Evolutionary conservation across 306 rosid genomes (phyloP), one percentile per base, ranked within the genome.

Genomic region (Sicyos edulis): DNA sequence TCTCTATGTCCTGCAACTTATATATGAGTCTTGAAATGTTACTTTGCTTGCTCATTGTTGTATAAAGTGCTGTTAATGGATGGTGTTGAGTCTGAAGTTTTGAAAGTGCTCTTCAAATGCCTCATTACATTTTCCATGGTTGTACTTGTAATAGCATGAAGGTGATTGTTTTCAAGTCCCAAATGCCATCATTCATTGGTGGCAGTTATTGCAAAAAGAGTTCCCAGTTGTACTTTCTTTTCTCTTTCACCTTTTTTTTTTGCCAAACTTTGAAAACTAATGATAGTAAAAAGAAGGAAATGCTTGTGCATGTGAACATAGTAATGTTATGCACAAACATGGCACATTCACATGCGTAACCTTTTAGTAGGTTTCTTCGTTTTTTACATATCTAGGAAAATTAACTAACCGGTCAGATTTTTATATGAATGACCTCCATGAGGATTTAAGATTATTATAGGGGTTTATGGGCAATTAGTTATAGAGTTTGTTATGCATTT

Each of bases 221-320:
- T 37, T 60, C 50, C 69, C 3, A 62, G 15, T n/a, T 63, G 49
- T 40, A 15, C 21, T 51, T 64, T 63, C 12, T 63, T 63, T 63
- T 24, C 4, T 19, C 2, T 64, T 40, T 40, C 70, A 40, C 14
- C 10, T 64, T 42, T 42, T 62, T 62, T 40, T 0, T n/a, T 37
- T 2, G 32, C 6, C n/a, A 42, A n/a, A 10, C 49, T 16, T 63
- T 49, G 40, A 37, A 42, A n/a, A 42, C 7, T 40, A 19, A 5
- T 20, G 17, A 19, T 17, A 64, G 53, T 10, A 11, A 40, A 65
- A 12, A n/a, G 13, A 7, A 29, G 6, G 17, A 65, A 65, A 19
- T 60, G 11, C 66, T 29, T 29, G 71, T 40, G 71, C 22, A 40
- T 10, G 51, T 32, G 69, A 49, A 10, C 17, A 16, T 12, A 4